phyloP scores from a whole-genome alignment of 1,284 basidiomycete species.

The Papiliotrema fonsecae region DNA sequence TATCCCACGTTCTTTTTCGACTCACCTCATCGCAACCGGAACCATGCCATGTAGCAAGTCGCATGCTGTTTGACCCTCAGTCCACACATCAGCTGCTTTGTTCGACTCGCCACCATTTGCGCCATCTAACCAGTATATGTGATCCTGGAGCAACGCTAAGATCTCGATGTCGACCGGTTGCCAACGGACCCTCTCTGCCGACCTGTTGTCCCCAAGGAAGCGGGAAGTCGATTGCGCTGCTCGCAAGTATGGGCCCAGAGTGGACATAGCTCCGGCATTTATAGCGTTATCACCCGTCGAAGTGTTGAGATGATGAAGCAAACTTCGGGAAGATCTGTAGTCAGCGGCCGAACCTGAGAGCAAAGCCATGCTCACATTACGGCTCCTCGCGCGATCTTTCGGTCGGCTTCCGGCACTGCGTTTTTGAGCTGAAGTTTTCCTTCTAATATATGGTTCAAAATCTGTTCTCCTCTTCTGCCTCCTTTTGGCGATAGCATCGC shows the following conservation, averaged over 20 bases:
- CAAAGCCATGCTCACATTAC: constrained; percentile 24
- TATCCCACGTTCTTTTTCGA: constrained; percentile 4
- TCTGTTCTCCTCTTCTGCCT: constrained; percentile 34
- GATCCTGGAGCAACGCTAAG: constrained; percentile 37
- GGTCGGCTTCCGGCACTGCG: constrained; percentile 22
- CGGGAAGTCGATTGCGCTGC: constrained; percentile 31
- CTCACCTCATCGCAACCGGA: constrained; percentile 27
- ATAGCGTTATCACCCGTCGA: constrained; percentile 6
- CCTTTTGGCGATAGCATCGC: constrained; percentile 30
- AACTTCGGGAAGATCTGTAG: constrained; percentile 19
- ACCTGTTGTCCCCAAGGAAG: constrained; percentile 17
- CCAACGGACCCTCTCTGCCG: constrained; percentile 27
- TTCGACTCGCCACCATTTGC: constrained; percentile 10
- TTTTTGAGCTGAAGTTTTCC: constrained; percentile 16
- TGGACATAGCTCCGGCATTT: constrained; percentile 23
- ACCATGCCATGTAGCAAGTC: constrained; percentile 31
- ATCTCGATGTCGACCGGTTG: constrained; percentile 39
- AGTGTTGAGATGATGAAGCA: constrained; percentile 23
- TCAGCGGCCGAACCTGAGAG: background rate
- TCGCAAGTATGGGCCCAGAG: constrained; percentile 32
- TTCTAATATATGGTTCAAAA: constrained; percentile 33
- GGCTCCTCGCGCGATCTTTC: constrained; percentile 35
- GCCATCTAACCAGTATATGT: constrained; percentile 25
- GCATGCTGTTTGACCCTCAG: constrained; percentile 35
- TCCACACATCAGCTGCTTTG: constrained; percentile 33